These are phyloP conservation scores for Endogone sp. DNA, from an alignment of 192 early-diverging fungal species.

Conservation along the genomic window DNA sequence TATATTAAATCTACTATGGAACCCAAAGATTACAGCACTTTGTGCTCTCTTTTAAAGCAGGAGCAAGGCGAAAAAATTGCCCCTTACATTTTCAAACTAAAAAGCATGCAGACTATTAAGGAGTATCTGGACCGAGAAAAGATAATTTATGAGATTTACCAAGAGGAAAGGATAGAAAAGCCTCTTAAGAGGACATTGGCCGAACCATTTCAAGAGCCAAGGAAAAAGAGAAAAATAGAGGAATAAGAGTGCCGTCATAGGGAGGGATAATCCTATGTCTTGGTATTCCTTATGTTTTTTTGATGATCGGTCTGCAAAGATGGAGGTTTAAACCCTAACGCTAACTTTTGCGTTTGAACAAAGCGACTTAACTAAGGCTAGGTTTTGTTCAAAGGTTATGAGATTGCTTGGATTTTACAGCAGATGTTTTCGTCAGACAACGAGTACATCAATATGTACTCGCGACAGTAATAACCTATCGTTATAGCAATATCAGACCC, in stretches of 20 bases:
- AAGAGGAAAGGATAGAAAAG: conserved; percentile 10
- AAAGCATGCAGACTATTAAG: not conserved
- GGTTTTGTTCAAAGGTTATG: not conserved
- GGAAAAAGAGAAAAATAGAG: conserved; percentile 6
- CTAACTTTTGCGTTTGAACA: not conserved
- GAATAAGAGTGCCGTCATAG: conserved; percentile 5
- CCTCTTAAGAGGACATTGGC: conserved; percentile 2
- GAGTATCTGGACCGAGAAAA: not conserved
- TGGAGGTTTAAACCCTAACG: not conserved
- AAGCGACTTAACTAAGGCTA: not conserved
- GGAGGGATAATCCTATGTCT: not conserved
- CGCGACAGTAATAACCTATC: not conserved
- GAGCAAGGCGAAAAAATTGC: conserved; percentile 2
- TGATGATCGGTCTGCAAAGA: not conserved
- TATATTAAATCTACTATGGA: conserved; percentile 2
- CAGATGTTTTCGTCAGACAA: not conserved
- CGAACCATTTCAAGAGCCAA: conserved; percentile 5
- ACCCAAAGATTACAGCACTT: too few relatives aligned
- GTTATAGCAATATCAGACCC: not conserved
- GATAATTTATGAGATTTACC: conserved; percentile 7
- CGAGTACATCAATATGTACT: not conserved
- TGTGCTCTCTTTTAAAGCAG: conserved; percentile 3
- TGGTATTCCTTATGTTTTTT: not conserved
- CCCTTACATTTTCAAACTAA: conserved; percentile 6
- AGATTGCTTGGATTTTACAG: not conserved